Base-by-base conservation (phyloP, 2,329 filamentous ascomycete species). In the Didymella keratinophila region DNA sequence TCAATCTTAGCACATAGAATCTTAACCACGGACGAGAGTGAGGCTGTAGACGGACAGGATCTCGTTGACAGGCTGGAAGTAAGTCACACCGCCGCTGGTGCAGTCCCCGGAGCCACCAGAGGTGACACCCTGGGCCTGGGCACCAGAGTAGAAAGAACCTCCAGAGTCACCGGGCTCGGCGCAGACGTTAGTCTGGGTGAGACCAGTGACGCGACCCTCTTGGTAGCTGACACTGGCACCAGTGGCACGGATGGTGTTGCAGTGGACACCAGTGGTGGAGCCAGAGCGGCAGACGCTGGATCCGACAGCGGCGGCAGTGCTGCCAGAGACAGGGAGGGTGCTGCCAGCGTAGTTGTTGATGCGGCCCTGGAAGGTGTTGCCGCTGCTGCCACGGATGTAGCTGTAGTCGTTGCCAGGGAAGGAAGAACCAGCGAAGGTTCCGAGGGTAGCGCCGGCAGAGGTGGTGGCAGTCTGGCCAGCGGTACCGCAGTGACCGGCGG, bases 161-260 rank as follows among this genome's bases (percentile, higher is more conserved):
- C 77, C 77, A 48, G 77, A 79, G 73, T 79, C 77, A 59, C 77
- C 77, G 61, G 75, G 75, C 76, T 79, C 77, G 52, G 77, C 76
- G 68, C 77, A 79, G 45, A 78, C 76, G 48, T 58, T 78, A 56
- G 77, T 79, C 51, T 75, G 72, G 56, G 77, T 79, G 39, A 79
- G 76, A 36, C 77, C 77, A 60, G 75, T 76, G 62, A 79, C 76
- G 64, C 73, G 63, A 25, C 77, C 77, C 56, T 79, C 46, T 49
- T 73, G n/a, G 71, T 79, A 79, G 70, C 60, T 72, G 65, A 79
- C 76, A 1, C 75, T 75, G 0, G 74, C 77, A 60, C 73, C 68
- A 2, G 76, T 61, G 25, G 73, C 63, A 55, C 71, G 71, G 60
- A 79, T 70, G 1, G 71, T 72, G 45, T 76, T 76, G 71, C 77